Percentiles rank a stretch among this genome's conserved stretches.
Evolutionary conservation across 805 yeast genomes (phyloP).

Genomic region (Lachancea waltii): DNA sequence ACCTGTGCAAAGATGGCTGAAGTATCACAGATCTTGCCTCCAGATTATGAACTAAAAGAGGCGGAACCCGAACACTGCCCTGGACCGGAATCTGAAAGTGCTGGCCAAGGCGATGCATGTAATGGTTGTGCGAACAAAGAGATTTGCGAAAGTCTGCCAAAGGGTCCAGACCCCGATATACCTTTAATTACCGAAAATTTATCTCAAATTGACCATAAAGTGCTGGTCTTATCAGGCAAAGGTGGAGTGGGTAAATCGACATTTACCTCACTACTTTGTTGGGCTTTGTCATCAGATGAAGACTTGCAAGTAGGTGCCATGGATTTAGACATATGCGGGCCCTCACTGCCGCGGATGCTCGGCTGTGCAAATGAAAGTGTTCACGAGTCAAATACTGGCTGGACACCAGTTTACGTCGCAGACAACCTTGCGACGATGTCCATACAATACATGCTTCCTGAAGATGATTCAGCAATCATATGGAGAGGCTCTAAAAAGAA

Average conservation of each 20-base stretch:
- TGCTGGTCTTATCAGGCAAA: slow-evolving; percentile 75
- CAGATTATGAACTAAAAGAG: slow-evolving; percentile 38
- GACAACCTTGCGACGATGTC: slow-evolving; percentile 95
- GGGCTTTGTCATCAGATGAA: slow-evolving; percentile 86
- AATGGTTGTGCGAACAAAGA: slow-evolving; percentile 90
- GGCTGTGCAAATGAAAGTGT: slow-evolving; percentile 84
- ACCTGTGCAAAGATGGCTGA: slow-evolving; percentile 4
- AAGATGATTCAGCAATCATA: slow-evolving; percentile 85
- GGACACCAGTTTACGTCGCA: slow-evolving; percentile 94
- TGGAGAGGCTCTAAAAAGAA: slow-evolving; percentile 98
- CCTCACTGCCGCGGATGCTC: slow-evolving; percentile 89
- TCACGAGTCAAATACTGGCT: slow-evolving; percentile 86
- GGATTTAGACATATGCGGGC: slow-evolving; percentile 98
- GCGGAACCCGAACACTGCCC: slow-evolving; percentile 98
- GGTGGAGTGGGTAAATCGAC: slow-evolving; percentile 99
- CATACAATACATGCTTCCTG: slow-evolving; percentile 90
- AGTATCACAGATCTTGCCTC: slow-evolving; percentile 16
- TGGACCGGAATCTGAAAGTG: slow-evolving; percentile 90
- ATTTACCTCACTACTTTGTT: slow-evolving; percentile 88
- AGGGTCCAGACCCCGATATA: slow-evolving; percentile 94
- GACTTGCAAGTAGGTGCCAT: slow-evolving; percentile 87
- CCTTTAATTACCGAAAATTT: slow-evolving; percentile 66
- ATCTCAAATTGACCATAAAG: slow-evolving; percentile 63
- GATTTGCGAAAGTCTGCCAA: slow-evolving; percentile 80
- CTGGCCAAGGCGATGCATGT: slow-evolving; percentile 94